Base-by-base conservation (phyloP, 352 stramenopile genomes). In the Pythium coloratum region DNA sequence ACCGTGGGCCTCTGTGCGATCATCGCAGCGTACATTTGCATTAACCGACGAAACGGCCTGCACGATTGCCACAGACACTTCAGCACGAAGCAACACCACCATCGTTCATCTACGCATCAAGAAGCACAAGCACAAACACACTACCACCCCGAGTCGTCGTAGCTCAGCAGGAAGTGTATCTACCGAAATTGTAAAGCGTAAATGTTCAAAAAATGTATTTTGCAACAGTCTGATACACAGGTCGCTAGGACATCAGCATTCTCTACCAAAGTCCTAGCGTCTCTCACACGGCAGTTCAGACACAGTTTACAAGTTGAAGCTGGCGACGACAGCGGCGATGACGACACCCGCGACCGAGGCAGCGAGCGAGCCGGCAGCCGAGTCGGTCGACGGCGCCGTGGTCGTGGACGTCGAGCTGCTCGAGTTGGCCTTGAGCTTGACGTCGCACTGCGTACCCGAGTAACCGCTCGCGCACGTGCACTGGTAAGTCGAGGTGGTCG, bases 361-460 rank as follows among this genome's bases (percentile, higher is more conserved):
- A 13, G 46, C 24, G 46, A 28, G 3, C 8, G 46, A 33, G 46
- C 2, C 46, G 6, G 46, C 46, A 8, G n/a, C 7, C 46, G 46
- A 33, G 46, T 9, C 20, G 46, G 46, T 32, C n/a, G 46, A 54
- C 20, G 46, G 46, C 46, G 46, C 46, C 6, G n/a, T 54, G n/a
- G 46, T 54, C n/a, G n/a, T 54, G n/a, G n/a, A 33, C 46, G n/a
- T 54, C n/a, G n/a, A 33, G 46, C n/a, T 32, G 46, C 46, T 54
- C 46, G 46, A 28, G 46, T 54, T 54, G 46, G 3, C 16, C 46
- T 54, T 54, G 46, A 54, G n/a, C 46, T 54, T 54, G 46, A 54
- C 20, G 20, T 32, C 46, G 46, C 46, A 54, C 46, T 54, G 46
- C 46, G 46, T 54, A 12, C 24, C 46, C 46, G 46, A 54, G 46